These are phyloP conservation scores for Fusarium sp. DNA, from an alignment of 2,329 filamentous ascomycete genomes.

Conservation along the genomic window DNA sequence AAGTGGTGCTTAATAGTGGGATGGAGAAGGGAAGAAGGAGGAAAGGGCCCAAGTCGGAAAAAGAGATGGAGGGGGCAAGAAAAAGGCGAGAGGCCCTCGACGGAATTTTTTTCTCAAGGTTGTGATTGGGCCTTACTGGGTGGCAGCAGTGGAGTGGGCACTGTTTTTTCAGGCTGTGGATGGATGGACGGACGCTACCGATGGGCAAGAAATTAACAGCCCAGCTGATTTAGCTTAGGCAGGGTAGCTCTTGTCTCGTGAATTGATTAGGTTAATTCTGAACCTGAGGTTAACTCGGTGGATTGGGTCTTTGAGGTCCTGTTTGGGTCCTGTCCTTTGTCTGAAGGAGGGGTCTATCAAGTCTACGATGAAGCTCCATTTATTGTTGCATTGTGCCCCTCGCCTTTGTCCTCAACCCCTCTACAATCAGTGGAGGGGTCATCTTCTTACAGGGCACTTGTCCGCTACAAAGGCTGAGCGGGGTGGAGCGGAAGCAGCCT, in stretches of 20 bases:
- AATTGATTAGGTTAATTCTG: background rate
- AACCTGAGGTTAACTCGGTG: background rate
- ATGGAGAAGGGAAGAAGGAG: constrained; percentile 48
- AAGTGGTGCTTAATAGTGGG: constrained; percentile 44
- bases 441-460: constrained; percentile 27
- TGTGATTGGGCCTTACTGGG: constrained; percentile 51
- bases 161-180: constrained; percentile 29
- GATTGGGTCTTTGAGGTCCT: background rate
- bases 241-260: background rate
- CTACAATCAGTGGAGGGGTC: constrained; percentile 27
- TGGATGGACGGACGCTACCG: constrained; percentile 41
- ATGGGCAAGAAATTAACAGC: constrained; percentile 31
- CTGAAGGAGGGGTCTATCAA: constrained; percentile 11
- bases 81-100: constrained; percentile 50
- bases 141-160: constrained; percentile 47
- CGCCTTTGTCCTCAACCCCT: constrained; percentile 21
- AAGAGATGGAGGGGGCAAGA: constrained; percentile 48
- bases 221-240: constrained; percentile 1
- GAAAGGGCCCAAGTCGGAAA: constrained; percentile 44
- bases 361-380: constrained; percentile 19
- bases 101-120: constrained; percentile 53
- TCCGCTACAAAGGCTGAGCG: constrained; percentile 25
- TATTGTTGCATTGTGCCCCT: constrained; percentile 22
- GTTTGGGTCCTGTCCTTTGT: background rate
- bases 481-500: constrained; percentile 32